Evolutionary conservation across 345 rosid species (phyloP).

Genomic region (Theobroma cacao): DNA sequence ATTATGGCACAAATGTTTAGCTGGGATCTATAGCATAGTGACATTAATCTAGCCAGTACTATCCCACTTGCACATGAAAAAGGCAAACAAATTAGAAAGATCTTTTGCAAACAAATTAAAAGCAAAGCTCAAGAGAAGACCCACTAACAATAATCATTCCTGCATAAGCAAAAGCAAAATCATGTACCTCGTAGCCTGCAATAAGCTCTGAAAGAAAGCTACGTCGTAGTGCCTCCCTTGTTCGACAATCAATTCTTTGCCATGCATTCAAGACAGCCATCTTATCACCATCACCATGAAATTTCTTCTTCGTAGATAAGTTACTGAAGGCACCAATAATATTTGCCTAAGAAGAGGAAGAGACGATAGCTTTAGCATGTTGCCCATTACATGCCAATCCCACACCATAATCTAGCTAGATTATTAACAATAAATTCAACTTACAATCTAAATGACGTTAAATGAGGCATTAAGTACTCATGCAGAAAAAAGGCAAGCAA

Average conservation of each 20-base stretch:
- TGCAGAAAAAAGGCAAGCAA: not conserved
- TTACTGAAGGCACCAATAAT: slow-evolving; percentile 46
- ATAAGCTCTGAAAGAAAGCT: slow-evolving; percentile 80
- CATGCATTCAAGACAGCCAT: slow-evolving; percentile 73
- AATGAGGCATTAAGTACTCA: not conserved
- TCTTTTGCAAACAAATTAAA: not conserved
- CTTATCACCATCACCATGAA: slow-evolving; percentile 62
- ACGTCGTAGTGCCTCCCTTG: slow-evolving; percentile 90
- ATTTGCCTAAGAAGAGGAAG: slow-evolving; percentile 51
- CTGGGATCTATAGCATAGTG: not conserved
- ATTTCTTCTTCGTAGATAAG: slow-evolving; percentile 46
- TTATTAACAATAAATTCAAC: not conserved
- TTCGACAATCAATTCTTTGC: slow-evolving; percentile 73
- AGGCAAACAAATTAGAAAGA: not conserved
- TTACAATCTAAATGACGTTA: not conserved
- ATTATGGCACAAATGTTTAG: not conserved
- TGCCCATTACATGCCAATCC: not conserved
- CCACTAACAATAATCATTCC: not conserved
- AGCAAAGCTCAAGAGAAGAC: not conserved
- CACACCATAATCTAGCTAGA: not conserved
- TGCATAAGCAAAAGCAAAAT: not conserved
- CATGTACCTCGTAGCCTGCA: slow-evolving; percentile 72
- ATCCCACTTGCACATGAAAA: not conserved
- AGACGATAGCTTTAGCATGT: not conserved
- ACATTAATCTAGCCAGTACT: not conserved